Evolutionary conservation across 2,329 filamentous ascomycete species (phyloP), one percentile per base, ranked within the genome.

Genomic region (Paecilomyces niveus): DNA sequence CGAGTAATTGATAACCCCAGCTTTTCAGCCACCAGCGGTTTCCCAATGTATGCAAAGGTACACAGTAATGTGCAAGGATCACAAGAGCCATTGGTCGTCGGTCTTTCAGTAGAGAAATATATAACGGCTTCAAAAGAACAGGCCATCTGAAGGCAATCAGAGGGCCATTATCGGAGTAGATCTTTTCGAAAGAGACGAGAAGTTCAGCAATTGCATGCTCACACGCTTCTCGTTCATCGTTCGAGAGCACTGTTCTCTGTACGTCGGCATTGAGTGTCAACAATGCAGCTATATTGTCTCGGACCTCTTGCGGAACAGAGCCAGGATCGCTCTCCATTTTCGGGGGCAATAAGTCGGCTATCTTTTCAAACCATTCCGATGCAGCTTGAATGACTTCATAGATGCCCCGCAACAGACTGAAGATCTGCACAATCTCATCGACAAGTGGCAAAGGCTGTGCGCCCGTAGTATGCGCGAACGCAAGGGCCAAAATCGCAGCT

Each of bases 1-100:
- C 81, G 26, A 89, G 84, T 65, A 89, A 85, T 60, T 85, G 81
- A n/a, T 83, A 81, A 21, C 85, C 81, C 62, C 88, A 85, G 29
- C 86, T 85, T 53, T 84, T 78, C 3, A 88, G 72, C 86, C 87
- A 89, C 87, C 87, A 89, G 22, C 85, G 76, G 18, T 77, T 71
- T 63, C 87, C 83, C 61, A 86, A 77, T 33, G 79, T 79, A 63
- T 84, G 84, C 49, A 88, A 76, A 51, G 88, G 74, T 29, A 84
- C 85, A 65, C 88, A 88, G 69, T 87, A 89, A 68, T 83, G 85
- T 6, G 85, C 85, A 1, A 88, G 78, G 35, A 88, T 84, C 32
- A 82, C 81, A 29, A 89, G 76, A 1, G 85, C 84, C 11, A 85
- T 82, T 1, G 85, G 85, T 11, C 83, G 79, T 58, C 82, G 80